Evolutionary conservation across 352 stramenopile species (phyloP), one percentile per base, ranked within the genome.

Genomic region (Globisporangium megalacanthum): DNA sequence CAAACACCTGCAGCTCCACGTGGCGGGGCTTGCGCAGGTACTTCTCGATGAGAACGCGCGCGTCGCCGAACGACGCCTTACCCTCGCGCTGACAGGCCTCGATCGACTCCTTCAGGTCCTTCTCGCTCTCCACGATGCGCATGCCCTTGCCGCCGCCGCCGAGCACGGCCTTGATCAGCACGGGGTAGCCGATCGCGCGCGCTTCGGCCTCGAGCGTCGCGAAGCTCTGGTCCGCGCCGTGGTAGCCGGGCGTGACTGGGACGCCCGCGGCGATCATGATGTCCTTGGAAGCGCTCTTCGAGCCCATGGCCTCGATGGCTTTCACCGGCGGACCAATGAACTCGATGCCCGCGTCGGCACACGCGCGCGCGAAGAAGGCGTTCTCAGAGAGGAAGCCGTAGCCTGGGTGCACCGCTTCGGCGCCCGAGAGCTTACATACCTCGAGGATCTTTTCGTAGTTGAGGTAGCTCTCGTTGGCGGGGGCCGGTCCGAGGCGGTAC

Each of bases 1-100:
- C 91, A 56, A 98, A 96, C 37, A 98, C 73, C 70, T 98, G 93
- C 25, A 98, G 68, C 67, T 98, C 93, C 37, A 98, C 85, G 68
- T 98, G 93, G 42, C 92, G 75, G 4, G 93, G 92, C 31, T 95
- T 88, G 44, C 54, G 68, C 49, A 96, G 54, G 52, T 90, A 98
- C 77, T 95, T 96, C 56, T 98, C 92, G 15, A 98, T 78, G 14
- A 98, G 72, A 59, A 98, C 82, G 52, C 83, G 78, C 35, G 84
- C 82, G 64, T 97, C 88, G 49, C 88, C 90, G 60, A 98, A 98
- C 42, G 83, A 95, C 1, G 84, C 74, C 52, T 90, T 68, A 25
- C 86, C 88, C 64, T 98, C 92, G 31, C 89, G 74, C 53, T 86
- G 68, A 61, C 88, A 97, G 7, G 86, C 82, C 50, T 97, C 86